phyloP scores from a whole-genome alignment of 116 monocot genomes.

The Phalaenopsis hybrid region DNA sequence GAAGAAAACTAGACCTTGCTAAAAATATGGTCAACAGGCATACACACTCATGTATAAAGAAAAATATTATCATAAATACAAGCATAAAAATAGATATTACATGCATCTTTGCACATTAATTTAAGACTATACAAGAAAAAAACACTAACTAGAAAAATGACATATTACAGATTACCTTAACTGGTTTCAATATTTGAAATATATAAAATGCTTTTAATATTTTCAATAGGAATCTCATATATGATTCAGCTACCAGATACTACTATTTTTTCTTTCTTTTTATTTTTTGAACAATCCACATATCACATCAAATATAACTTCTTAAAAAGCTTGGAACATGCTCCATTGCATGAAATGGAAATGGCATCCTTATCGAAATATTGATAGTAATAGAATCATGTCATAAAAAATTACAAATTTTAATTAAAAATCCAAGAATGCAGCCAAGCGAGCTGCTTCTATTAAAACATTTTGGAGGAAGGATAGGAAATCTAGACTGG shows the following conservation, averaged over 20 bases:
- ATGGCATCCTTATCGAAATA: not conserved
- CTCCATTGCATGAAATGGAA: not conserved
- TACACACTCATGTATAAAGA: not conserved
- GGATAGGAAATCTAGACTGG: not conserved
- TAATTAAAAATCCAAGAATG: not conserved
- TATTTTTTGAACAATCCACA: not conserved
- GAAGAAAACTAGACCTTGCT: no score
- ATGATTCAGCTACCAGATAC: not conserved
- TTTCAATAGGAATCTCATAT: not conserved
- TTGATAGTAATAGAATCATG: not conserved
- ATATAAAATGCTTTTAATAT: not conserved
- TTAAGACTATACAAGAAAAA: not conserved
- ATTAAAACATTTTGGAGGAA: not conserved
- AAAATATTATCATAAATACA: slow-evolving; percentile 1
- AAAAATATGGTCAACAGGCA: no score
- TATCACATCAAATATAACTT: not conserved
- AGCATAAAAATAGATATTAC: not conserved
- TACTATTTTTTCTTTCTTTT: not conserved
- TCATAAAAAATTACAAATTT: not conserved
- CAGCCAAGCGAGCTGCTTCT: not conserved
- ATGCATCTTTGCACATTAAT: not conserved
- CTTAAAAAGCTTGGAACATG: not conserved
- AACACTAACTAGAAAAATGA: not conserved
- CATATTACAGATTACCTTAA: not conserved
- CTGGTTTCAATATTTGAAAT: not conserved